Base-by-base conservation (phyloP, 305 asterid genomes). In the Solanum hybrid region DNA sequence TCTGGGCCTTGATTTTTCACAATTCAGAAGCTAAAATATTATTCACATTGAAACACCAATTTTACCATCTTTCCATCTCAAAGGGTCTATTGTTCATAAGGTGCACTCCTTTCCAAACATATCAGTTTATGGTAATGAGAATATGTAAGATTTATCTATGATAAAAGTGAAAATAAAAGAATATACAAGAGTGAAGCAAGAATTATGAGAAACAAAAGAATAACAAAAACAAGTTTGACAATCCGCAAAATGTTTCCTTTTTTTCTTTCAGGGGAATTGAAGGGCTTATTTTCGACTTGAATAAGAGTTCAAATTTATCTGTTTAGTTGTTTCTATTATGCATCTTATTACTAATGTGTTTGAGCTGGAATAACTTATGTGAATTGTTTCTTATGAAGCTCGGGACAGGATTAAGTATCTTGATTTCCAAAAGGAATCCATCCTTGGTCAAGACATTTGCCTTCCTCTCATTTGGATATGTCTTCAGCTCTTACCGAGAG, bases 401-500 rank as follows among this genome's bases (percentile, higher is more conserved):
- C 79, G 99, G 99, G 86, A 97, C 99, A 90, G 98, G 99, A 89
- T 92, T 96, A 89, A 95, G 99, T 92, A 96, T 97, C 93, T 79
- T 96, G 95, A 92, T 97, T 85, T 91, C 99, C n/a, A 97, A 96
- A 91, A 94, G 95, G 90, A 97, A 96, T 90, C 99, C 99, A 89
- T 96, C 99, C 88, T 92, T 97, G 93, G 91, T 94, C 77, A 91
- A 96, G 69, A 96, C 99, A 86, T 97, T 97, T 91, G 93, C 95
- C 87, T 89, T 97, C 91, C 95, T 97, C 64, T 97, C 99, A 51
- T 95, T 96, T 90, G 99, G 99, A 93, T 97, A 97, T 92, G 78
- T 97, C 89, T 88, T 96, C 95, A 96, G 99, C 95, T 96, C 99
- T 91, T 97, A 96, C 92, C 95, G 93, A 92, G 99, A 97, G 99